These are phyloP conservation scores for Lasiosphaeria miniovina DNA, from an alignment of 495 filamentous ascomycete genomes.

Conservation along the genomic window DNA sequence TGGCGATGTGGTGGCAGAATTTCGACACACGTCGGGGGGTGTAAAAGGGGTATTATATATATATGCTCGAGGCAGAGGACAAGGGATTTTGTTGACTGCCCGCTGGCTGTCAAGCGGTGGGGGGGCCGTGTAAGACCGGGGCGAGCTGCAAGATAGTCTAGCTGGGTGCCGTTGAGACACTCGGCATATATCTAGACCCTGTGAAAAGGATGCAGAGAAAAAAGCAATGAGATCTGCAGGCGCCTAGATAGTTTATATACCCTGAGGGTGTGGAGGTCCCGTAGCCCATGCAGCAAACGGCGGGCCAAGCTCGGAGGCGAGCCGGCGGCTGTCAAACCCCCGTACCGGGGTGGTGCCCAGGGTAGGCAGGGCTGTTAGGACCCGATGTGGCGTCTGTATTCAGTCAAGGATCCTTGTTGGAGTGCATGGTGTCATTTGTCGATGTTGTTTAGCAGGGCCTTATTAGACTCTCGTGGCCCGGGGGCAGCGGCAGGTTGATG, in stretches of 20 bases:
- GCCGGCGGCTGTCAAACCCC: conserved; percentile 20
- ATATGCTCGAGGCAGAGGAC: neutral
- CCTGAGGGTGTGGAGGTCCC: no score
- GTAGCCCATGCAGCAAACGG: neutral
- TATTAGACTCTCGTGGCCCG: neutral
- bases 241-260: conserved; percentile 3
- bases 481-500: neutral
- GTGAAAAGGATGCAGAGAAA: neutral
- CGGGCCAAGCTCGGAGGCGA: conserved; percentile 19
- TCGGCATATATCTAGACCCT: neutral
- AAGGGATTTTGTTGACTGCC: conserved; percentile 15
- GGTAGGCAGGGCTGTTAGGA: conserved; percentile 15
- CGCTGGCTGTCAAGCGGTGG: conserved; percentile 30
- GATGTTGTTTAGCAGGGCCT: neutral
- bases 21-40: neutral
- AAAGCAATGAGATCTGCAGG: conserved; percentile 8
- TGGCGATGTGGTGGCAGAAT: conserved; percentile 16
- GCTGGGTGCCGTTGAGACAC: neutral
- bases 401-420: neutral
- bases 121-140: neutral
- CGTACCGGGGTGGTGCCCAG: conserved; percentile 17
- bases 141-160: neutral
- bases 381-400: conserved; percentile 17
- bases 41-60: neutral
- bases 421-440: neutral